Evolutionary conservation across 257 asterid species (phyloP).

Genomic region (Mitragyna speciosa): DNA sequence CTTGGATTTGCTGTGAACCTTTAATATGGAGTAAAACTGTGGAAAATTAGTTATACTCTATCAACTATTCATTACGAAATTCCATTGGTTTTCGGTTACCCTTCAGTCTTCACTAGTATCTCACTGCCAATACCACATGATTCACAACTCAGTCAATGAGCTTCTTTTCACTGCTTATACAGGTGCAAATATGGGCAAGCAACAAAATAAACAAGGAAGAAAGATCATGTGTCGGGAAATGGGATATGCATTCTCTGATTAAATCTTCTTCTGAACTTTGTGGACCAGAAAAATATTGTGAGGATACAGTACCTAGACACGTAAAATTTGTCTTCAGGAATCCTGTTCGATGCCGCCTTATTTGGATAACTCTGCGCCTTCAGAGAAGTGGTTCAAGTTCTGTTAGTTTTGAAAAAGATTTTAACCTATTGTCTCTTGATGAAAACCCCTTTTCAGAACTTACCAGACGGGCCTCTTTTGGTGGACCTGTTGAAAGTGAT

Average conservation of each 20-base stretch:
- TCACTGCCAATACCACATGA: background rate
- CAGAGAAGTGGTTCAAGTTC: slow-evolving; percentile 78
- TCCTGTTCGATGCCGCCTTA: slow-evolving; percentile 85
- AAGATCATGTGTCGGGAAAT: slow-evolving; percentile 86
- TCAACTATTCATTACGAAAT: background rate
- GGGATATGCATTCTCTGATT: slow-evolving; percentile 75
- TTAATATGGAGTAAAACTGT: background rate
- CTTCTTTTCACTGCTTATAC: slow-evolving; percentile 17
- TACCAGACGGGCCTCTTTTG: slow-evolving; percentile 80
- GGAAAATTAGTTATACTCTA: background rate
- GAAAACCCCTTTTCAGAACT: slow-evolving; percentile 81
- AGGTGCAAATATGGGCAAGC: slow-evolving; percentile 99
- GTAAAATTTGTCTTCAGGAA: slow-evolving; percentile 70
- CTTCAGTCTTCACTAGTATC: background rate
- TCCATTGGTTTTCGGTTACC: background rate
- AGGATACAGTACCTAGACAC: slow-evolving; percentile 70
- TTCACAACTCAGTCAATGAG: background rate
- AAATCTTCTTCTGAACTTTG: slow-evolving; percentile 76
- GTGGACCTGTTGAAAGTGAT: slow-evolving; percentile 69
- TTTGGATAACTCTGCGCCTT: slow-evolving; percentile 84
- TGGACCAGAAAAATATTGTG: slow-evolving; percentile 65
- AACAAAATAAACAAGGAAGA: slow-evolving; percentile 76
- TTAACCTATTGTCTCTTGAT: slow-evolving; percentile 68
- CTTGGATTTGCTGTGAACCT: background rate
- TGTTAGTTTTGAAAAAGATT: slow-evolving; percentile 63